Conservation (phyloP, 1,284 basidiomycete genomes). For the Cutaneotrichosporon sp. region DNA sequence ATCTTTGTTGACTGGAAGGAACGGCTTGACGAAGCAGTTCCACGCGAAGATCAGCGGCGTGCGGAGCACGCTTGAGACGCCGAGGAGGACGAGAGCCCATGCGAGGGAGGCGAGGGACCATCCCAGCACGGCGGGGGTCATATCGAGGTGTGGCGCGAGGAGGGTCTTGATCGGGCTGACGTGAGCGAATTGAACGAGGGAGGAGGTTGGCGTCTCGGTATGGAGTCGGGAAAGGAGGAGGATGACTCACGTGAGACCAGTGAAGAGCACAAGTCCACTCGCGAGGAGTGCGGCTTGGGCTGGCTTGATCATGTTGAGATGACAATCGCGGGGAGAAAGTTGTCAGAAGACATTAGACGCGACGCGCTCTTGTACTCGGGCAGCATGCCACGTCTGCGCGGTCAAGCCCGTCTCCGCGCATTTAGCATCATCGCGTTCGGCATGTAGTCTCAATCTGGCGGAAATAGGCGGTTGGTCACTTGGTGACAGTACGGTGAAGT, state of each 20-base stretch:
- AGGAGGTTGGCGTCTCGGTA: conserved; percentile 7
- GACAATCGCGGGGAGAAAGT: background rate
- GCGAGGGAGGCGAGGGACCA: conserved; percentile 32
- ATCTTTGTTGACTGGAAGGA: conserved; percentile 41
- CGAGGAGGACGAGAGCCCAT: conserved; percentile 27
- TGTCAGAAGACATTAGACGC: background rate
- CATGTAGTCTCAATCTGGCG: background rate
- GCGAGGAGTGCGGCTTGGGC: conserved; percentile 14
- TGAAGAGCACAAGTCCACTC: conserved; percentile 15
- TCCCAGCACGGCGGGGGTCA: conserved; percentile 27
- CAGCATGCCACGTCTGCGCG: background rate
- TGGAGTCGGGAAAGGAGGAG: background rate
- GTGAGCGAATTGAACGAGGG: background rate
- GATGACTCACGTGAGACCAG: background rate
- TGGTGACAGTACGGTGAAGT: background rate
- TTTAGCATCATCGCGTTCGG: background rate
- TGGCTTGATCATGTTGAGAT: conserved; percentile 10
- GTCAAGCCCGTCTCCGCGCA: background rate
- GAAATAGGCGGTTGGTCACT: conserved; percentile 3
- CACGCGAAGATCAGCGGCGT: conserved; percentile 49
- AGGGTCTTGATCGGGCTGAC: conserved; percentile 35
- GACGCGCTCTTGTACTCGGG: background rate
- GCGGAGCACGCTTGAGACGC: conserved; percentile 26
- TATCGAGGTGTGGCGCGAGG: conserved; percentile 26
- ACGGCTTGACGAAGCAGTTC: conserved; percentile 56